These are phyloP conservation scores for Mortierella claussenii DNA, from an alignment of 192 early-diverging fungal species.

Conservation along the genomic window DNA sequence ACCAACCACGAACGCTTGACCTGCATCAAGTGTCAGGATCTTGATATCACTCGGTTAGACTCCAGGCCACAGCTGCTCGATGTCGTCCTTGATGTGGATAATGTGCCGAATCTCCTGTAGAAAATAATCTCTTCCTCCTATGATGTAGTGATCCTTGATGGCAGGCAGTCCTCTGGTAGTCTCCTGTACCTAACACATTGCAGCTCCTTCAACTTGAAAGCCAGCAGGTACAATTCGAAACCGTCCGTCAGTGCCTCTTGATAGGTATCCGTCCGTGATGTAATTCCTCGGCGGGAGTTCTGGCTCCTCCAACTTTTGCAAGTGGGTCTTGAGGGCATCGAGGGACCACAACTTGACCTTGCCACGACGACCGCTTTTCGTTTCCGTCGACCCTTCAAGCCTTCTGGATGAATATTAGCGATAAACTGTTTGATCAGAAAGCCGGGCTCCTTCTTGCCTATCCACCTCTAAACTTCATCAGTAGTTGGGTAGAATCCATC, in stretches of 20 bases:
- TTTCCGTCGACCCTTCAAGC: slow-evolving; percentile 1
- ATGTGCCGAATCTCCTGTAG: slow-evolving; percentile 3
- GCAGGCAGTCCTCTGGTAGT: slow-evolving; percentile 1
- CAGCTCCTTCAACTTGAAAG: slow-evolving; percentile 11
- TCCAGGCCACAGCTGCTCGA: slow-evolving; percentile 2
- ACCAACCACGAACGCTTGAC: slow-evolving; percentile 14
- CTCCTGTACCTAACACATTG: not conserved
- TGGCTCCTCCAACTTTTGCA: not conserved
- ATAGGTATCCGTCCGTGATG: not conserved
- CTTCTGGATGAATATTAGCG: slow-evolving; percentile 8
- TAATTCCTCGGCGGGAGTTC: slow-evolving; percentile 7
- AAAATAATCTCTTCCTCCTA: not conserved
- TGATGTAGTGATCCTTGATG: slow-evolving; percentile 10
- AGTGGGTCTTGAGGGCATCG: not conserved
- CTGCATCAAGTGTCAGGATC: slow-evolving; percentile 23
- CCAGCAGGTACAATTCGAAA: not conserved
- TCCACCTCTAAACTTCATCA: slow-evolving; percentile 1
- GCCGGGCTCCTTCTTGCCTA: not conserved
- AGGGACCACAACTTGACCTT: slow-evolving; percentile 5
- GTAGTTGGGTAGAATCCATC: slow-evolving; percentile 2
- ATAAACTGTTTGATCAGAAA: slow-evolving; percentile 12
- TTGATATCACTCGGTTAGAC: not conserved
- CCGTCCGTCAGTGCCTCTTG: slow-evolving; percentile 10
- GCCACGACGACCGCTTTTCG: slow-evolving; percentile 7
- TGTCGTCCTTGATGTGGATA: not conserved